A percentile compares a stretch with the other conserved stretches of the same genome.
Conservation (phyloP, 768 basidiomycete genomes). For the Hericium rajendrae region DNA sequence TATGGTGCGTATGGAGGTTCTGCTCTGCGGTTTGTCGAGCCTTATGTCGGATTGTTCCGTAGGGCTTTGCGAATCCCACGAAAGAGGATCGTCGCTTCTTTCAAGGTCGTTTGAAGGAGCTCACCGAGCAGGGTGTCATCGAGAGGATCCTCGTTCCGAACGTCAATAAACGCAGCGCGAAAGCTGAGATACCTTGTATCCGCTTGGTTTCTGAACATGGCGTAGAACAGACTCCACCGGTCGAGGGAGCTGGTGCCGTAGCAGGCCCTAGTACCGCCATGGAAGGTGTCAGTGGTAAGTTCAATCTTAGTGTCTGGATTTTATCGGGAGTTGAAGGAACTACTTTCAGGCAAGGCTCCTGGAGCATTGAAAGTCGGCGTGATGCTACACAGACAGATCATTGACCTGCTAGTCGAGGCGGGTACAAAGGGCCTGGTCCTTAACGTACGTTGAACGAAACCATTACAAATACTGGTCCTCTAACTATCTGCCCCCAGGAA, state of each 20-base stretch:
- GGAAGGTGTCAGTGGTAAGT: constrained; percentile 20
- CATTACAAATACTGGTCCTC: not conserved
- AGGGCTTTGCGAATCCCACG: constrained; percentile 72
- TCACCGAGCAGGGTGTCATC: constrained; percentile 63
- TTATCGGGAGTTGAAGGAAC: not conserved
- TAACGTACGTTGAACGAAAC: constrained; percentile 33
- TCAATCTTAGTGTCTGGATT: constrained; percentile 13
- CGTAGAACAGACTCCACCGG: not conserved
- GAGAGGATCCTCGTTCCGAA: constrained; percentile 68
- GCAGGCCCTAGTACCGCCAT: constrained; percentile 14
- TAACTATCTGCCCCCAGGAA: constrained; percentile 35
- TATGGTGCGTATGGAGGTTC: constrained; percentile 40
- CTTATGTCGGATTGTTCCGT: not conserved
- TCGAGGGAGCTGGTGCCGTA: constrained; percentile 14
- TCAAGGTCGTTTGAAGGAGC: constrained; percentile 59
- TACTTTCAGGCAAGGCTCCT: not conserved
- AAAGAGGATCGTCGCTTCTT: constrained; percentile 80
- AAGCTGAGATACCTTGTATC: constrained; percentile 50
- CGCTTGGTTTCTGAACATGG: constrained; percentile 39
- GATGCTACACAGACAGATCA: constrained; percentile 71
- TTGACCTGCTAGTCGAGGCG: constrained; percentile 61
- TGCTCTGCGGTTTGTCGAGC: not conserved
- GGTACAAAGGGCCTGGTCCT: constrained; percentile 64
- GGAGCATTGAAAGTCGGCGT: constrained; percentile 43
- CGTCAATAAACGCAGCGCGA: constrained; percentile 33